Conservation (phyloP, 805 yeast species). For the Wickerhamomyces bovis region DNA sequence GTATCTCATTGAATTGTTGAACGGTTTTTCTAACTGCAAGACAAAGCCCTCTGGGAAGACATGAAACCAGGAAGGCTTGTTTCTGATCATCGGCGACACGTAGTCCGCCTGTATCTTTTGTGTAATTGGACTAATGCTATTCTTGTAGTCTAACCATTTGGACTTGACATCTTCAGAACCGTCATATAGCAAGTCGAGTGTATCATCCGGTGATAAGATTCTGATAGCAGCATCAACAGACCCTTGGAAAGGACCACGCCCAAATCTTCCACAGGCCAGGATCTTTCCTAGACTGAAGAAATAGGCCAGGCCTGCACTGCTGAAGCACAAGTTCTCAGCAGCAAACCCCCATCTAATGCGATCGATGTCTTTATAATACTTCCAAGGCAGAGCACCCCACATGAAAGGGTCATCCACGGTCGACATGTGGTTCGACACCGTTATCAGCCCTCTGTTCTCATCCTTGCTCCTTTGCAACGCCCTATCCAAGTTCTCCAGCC, state of each 20-base stretch:
- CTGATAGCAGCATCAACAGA: slow-evolving; percentile 82
- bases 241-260: slow-evolving; percentile 89
- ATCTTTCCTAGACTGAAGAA: slow-evolving; percentile 88
- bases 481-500: slow-evolving; percentile 55
- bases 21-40: slow-evolving; percentile 75
- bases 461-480: slow-evolving; percentile 57
- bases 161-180: slow-evolving; percentile 12
- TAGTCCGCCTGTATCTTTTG: slow-evolving; percentile 25
- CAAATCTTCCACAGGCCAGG: slow-evolving; percentile 82
- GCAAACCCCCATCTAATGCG: slow-evolving; percentile 91
- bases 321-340: slow-evolving; percentile 86
- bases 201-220: slow-evolving; percentile 73
- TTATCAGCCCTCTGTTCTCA: slow-evolving; percentile 72
- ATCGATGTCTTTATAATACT: slow-evolving; percentile 53
- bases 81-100: slow-evolving; percentile 51
- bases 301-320: slow-evolving; percentile 38
- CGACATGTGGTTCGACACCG: slow-evolving; percentile 91
- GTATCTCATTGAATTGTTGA: slow-evolving; percentile 81
- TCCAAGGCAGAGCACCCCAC: slow-evolving; percentile 82
- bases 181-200: slow-evolving; percentile 36
- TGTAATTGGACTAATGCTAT: slow-evolving; percentile 3
- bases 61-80: slow-evolving; percentile 83
- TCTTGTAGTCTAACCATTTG: slow-evolving; percentile 13
- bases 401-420: slow-evolving; percentile 86
- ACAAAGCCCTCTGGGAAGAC: slow-evolving; percentile 95